phyloP scores from a whole-genome alignment of 2,329 filamentous ascomycete species.

The Geosmithia morbida region DNA sequence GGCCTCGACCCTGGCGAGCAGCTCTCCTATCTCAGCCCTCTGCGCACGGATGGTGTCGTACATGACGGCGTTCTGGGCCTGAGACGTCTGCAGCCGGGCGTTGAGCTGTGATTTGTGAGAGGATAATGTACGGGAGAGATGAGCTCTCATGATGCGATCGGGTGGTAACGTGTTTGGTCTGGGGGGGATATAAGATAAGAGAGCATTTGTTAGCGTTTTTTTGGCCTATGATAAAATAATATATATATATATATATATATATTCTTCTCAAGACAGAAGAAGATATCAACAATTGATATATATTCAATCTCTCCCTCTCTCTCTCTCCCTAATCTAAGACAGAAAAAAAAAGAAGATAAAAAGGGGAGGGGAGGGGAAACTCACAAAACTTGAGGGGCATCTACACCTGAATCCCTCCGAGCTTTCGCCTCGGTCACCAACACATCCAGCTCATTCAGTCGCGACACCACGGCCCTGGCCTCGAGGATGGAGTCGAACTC shows the following conservation, averaged over 20 bases:
- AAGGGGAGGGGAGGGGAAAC: not conserved
- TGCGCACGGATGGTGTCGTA: constrained; percentile 36
- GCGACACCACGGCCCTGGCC: constrained; percentile 35
- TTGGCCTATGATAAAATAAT: no score
- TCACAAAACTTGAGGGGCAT: not conserved
- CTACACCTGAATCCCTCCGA: constrained; percentile 15
- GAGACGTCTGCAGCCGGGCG: constrained; percentile 39
- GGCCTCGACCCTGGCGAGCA: constrained; percentile 34
- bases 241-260: no score
- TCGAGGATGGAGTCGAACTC: constrained; percentile 43
- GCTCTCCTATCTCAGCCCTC: constrained; percentile 35
- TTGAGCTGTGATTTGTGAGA: constrained; percentile 41
- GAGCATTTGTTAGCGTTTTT: not conserved
- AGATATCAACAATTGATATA: no score
- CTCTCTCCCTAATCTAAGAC: no score
- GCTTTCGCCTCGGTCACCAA: constrained; percentile 35
- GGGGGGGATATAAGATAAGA: no score
- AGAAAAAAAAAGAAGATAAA: not conserved
- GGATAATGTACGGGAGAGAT: constrained; percentile 36
- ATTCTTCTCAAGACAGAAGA: not conserved
- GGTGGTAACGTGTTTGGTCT: constrained; percentile 44
- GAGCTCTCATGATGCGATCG: constrained; percentile 34
- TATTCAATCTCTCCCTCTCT: no score
- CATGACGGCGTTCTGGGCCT: constrained; percentile 40
- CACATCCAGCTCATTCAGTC: constrained; percentile 43